Evolutionary conservation across 805 yeast species (phyloP).

Genomic region (Metschnikowia continentalis): DNA sequence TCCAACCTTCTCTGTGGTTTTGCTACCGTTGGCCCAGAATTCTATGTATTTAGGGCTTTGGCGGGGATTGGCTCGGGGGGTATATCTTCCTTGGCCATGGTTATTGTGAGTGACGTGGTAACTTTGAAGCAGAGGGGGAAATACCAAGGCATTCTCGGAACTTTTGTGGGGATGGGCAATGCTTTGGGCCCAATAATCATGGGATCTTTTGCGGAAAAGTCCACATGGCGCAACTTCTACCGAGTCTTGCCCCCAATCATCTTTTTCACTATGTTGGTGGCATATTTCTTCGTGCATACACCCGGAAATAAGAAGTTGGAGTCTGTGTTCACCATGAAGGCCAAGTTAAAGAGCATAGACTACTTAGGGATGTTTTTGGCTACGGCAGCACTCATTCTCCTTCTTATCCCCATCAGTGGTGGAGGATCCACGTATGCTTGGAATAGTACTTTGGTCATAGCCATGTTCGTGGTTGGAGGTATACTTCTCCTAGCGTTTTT

Average conservation of each 20-base stretch:
- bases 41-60: conserved; percentile 48
- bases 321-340: conserved; percentile 26
- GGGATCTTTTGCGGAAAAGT: conserved; percentile 42
- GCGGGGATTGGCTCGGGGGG: conserved; percentile 63
- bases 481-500: conserved; percentile 38
- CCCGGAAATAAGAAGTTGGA: conserved; percentile 24
- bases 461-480: conserved; percentile 33
- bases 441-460: conserved; percentile 40
- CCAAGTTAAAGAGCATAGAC: conserved; percentile 47
- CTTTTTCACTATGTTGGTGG: conserved; percentile 26
- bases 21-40: conserved; percentile 41
- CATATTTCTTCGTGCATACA: conserved; percentile 34
- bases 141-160: conserved; percentile 51
- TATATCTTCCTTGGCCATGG: conserved; percentile 46
- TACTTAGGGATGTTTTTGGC: conserved; percentile 48
- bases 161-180: conserved; percentile 49
- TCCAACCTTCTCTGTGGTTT: conserved; percentile 43
- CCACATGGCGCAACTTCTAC: conserved; percentile 54
- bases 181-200: conserved; percentile 55
- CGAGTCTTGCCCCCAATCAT: conserved; percentile 44
- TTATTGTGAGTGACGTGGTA: conserved; percentile 53
- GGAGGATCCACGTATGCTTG: conserved; percentile 60
- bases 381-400: conserved; percentile 44
- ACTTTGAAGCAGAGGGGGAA: conserved; percentile 51
- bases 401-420: conserved; percentile 55